These are phyloP conservation scores for Solanum virginianum DNA, from an alignment of 257 asterid genomes.

Conservation along the genomic window DNA sequence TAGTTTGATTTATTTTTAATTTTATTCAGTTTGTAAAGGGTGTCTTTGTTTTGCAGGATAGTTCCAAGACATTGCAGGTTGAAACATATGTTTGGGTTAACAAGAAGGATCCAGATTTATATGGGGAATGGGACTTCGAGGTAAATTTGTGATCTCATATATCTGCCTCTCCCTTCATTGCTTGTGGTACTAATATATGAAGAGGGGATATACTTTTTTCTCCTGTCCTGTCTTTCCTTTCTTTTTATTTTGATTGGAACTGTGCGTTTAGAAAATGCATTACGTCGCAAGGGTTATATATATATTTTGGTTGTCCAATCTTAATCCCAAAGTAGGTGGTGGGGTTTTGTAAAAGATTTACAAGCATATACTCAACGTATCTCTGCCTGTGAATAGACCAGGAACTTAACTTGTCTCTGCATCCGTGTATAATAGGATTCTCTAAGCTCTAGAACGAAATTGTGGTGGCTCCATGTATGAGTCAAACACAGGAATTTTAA, in stretches of 20 bases:
- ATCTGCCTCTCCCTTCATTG: not conserved
- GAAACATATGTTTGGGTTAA: constrained; percentile 53
- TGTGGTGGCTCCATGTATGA: not conserved
- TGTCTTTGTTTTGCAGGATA: constrained; percentile 34
- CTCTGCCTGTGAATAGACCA: not conserved
- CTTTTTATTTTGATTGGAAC: not conserved
- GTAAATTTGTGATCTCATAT: constrained; percentile 12
- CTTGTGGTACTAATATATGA: not conserved
- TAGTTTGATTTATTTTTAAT: not conserved
- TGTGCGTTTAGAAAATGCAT: not conserved
- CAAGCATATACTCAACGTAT: not conserved
- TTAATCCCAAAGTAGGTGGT: not conserved
- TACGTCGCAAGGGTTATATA: not conserved
- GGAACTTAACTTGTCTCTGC: not conserved
- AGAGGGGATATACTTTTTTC: not conserved
- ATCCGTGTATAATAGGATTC: not conserved
- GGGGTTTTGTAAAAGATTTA: not conserved
- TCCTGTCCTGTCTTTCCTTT: not conserved
- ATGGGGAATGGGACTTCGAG: constrained; percentile 73
- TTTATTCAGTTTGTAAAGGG: not conserved
- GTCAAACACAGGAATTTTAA: not conserved
- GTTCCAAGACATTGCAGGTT: constrained; percentile 40
- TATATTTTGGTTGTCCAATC: not conserved
- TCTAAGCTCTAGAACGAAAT: not conserved
- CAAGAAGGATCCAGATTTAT: constrained; percentile 58